These are phyloP conservation scores for Zygosaccharomyces pseudobailii DNA, from an alignment of 1,139 yeast genomes.

Conservation along the genomic window DNA sequence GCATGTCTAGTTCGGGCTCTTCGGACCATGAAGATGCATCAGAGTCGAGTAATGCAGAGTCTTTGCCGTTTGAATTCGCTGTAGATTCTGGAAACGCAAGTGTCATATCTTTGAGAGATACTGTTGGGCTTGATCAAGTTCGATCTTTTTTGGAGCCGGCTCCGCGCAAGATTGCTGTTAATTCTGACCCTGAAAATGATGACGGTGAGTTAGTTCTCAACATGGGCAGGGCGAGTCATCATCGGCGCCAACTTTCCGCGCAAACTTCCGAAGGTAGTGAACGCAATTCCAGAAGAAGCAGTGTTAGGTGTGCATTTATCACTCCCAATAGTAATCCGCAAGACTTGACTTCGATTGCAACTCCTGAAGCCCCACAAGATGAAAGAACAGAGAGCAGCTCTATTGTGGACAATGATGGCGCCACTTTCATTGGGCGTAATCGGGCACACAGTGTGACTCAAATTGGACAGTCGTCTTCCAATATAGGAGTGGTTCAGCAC, in stretches of 20 bases:
- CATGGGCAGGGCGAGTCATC: slow-evolving; percentile 14
- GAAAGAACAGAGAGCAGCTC: neutral
- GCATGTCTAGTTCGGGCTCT: slow-evolving; percentile 12
- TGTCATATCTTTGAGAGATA: slow-evolving; percentile 23
- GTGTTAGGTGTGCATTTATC: slow-evolving; percentile 5
- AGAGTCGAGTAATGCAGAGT: slow-evolving; percentile 24
- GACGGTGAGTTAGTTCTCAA: slow-evolving; percentile 16
- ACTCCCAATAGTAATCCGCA: neutral
- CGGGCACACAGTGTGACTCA: neutral
- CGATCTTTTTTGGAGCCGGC: slow-evolving; percentile 14
- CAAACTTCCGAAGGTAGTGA: slow-evolving; percentile 8
- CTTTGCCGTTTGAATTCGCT: slow-evolving; percentile 28
- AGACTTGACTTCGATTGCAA: slow-evolving; percentile 1
- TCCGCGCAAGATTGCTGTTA: slow-evolving; percentile 3
- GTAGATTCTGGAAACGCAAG: slow-evolving; percentile 28
- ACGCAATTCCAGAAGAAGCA: slow-evolving; percentile 9
- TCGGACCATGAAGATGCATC: slow-evolving; percentile 11
- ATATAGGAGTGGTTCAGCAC: slow-evolving; percentile 2
- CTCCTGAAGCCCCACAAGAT: neutral
- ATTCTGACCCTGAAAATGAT: neutral
- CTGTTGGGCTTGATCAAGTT: slow-evolving; percentile 15
- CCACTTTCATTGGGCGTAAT: neutral
- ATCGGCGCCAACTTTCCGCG: slow-evolving; percentile 15
- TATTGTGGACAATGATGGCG: neutral
- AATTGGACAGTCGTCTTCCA: neutral